These are phyloP conservation scores for Copromyces sp. DNA, from an alignment of 495 filamentous ascomycete genomes.

Conservation along the genomic window DNA sequence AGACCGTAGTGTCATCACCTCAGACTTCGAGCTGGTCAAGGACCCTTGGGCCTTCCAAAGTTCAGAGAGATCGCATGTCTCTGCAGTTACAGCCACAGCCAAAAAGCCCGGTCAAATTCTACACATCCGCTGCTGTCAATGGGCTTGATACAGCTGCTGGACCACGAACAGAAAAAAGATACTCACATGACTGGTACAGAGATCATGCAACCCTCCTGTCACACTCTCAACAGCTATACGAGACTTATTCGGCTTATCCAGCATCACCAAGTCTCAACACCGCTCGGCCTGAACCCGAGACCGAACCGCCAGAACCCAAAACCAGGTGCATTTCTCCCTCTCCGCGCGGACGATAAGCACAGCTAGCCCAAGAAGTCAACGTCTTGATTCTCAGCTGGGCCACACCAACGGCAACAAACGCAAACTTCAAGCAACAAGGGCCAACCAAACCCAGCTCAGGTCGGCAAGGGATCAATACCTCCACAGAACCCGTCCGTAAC, in stretches of 20 bases:
- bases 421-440: conserved; percentile 8
- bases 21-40: conserved; percentile 10
- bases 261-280: not conserved
- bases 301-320: not conserved
- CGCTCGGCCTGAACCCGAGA: not conserved
- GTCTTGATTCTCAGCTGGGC: conserved; percentile 19
- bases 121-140: not conserved
- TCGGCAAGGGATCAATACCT: conserved; percentile 1
- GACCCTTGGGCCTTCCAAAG: not conserved
- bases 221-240: not conserved
- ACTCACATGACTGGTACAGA: not conserved
- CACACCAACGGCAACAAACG: not conserved
- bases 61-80: not conserved
- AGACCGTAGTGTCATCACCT: conserved; percentile 12
- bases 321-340: not conserved
- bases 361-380: conserved; percentile 12
- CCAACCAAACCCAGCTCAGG: conserved; percentile 4
- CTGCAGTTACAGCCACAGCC: not conserved
- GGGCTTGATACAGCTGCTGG: not conserved
- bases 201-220: not conserved
- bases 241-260: not conserved
- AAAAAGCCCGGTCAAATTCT: not conserved
- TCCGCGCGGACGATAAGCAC: not conserved
- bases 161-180: not conserved
- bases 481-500: conserved; percentile 11